phyloP scores from a whole-genome alignment of 768 basidiomycete genomes.

The Leccinum longicurvipes region DNA sequence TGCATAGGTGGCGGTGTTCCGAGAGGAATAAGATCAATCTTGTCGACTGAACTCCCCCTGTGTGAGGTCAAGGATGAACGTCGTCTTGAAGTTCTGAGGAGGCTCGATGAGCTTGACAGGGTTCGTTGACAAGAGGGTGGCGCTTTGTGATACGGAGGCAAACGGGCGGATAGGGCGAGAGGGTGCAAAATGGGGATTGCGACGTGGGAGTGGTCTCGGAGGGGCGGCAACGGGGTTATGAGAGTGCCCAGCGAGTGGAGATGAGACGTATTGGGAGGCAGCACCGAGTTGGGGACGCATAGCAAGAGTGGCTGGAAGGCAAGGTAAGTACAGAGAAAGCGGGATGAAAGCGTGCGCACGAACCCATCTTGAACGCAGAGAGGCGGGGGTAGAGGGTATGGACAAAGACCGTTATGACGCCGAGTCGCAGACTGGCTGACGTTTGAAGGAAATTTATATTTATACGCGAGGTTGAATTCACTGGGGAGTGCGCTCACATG shows the following conservation, averaged over 20 bases:
- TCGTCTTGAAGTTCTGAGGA: conserved; percentile 64
- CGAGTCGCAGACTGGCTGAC: conserved; percentile 28
- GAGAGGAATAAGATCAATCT: conserved; percentile 34
- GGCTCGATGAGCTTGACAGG: conserved; percentile 77
- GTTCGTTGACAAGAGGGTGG: conserved; percentile 33
- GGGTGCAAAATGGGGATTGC: conserved; percentile 55
- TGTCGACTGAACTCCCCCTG: conserved; percentile 80
- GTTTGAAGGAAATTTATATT: conserved; percentile 18
- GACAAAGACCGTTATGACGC: conserved; percentile 29
- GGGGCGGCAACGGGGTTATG: conserved; percentile 31
- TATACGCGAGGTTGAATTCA: conserved; percentile 24
- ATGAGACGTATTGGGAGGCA: conserved; percentile 48
- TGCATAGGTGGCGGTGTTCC: background rate
- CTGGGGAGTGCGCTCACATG: conserved; percentile 22
- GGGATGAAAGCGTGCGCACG: conserved; percentile 9
- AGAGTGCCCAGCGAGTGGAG: conserved; percentile 54
- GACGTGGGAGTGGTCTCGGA: conserved; percentile 37
- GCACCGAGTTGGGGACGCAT: conserved; percentile 24
- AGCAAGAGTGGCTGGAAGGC: conserved; percentile 37
- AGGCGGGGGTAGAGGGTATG: conserved; percentile 2
- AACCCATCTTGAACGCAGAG: conserved; percentile 37
- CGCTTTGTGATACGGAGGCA: conserved; percentile 46
- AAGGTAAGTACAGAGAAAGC: background rate
- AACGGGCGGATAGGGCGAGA: conserved; percentile 82
- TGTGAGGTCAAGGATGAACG: conserved; percentile 76